Evolutionary conservation across 495 filamentous ascomycete species (phyloP), one percentile per base, ranked within the genome.

Genomic region (Astrothelium subdiscretum): DNA sequence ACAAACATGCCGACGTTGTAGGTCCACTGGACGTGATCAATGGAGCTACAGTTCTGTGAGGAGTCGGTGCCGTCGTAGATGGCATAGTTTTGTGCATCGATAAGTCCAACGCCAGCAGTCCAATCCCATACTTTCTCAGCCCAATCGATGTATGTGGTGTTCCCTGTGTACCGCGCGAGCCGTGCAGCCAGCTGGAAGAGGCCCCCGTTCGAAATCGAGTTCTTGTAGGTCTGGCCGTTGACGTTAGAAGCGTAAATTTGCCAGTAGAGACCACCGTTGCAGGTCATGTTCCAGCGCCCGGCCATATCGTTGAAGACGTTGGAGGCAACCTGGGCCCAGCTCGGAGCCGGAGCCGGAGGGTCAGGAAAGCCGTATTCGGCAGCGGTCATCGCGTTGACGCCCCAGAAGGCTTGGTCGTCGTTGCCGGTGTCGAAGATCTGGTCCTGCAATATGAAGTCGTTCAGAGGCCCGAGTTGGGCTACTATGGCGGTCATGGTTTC

Each of bases 371-470:
- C 83, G 57, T 85, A 74, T 70, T 95, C 90, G 15, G 85, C 83
- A 0, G 88, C 90, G 6, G 86, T 78, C 61, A 95, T 83, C 58
- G 87, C 82, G 27, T 86, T 78, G 32, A 92, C 78, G 2, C 79
- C 86, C 90, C 90, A 95, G 70, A 92, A 92, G 18, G 86, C 85
- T 71, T 91, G 88, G 66, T 89, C 87, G 64, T 89, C 86, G 68
- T 89, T 90, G 1, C 86, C 86, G 63, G 79, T 74, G 54, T 42
- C 26, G 32, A 35, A 54, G 68, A 59, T 22, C 20, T 67, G 62
- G 65, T 58, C 48, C 77, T 73, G 40, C 76, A 73, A 24, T 62
- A 72, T 58, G 63, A 68, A 72, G 68, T 77, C 65, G 32, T 71
- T 66, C 31, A 68, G 62, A 5, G 74, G 72, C 3, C 75, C 75